Percentiles rank a stretch among this genome's conserved stretches.
These are phyloP conservation scores for Rhodotorula paludigena DNA, from an alignment of 768 basidiomycete species.

Conservation along the genomic window DNA sequence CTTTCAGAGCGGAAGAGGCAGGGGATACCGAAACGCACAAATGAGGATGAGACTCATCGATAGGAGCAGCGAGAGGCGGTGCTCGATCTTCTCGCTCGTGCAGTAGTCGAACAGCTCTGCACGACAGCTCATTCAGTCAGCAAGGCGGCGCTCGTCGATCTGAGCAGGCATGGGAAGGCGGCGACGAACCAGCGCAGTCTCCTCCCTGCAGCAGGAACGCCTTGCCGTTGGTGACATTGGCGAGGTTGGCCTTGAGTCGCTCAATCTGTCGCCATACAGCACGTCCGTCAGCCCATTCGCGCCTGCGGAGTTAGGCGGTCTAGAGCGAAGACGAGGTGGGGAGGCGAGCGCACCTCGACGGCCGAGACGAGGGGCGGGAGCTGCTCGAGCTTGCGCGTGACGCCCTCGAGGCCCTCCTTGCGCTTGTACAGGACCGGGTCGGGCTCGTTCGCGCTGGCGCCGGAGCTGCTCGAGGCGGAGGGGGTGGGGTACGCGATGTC, in stretches of 20 bases:
- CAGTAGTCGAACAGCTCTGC: slow-evolving; percentile 39
- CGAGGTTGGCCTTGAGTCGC: slow-evolving; percentile 40
- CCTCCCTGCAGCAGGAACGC: slow-evolving; percentile 95
- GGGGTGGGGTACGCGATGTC: slow-evolving; percentile 48
- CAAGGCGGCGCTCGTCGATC: too few species aligned
- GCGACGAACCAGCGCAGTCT: slow-evolving; percentile 65
- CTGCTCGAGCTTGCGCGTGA: slow-evolving; percentile 54
- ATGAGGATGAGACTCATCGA: slow-evolving; percentile 92
- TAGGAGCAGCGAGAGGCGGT: slow-evolving; percentile 82
- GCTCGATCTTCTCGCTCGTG: slow-evolving; percentile 63
- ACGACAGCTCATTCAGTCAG: too few species aligned
- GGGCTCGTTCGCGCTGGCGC: slow-evolving; percentile 50
- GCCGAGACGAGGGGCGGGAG: slow-evolving; percentile 90
- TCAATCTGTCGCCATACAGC: slow-evolving; percentile 38
- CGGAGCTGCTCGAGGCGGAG: neutral
- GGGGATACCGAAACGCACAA: slow-evolving; percentile 11
- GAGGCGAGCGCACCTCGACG: slow-evolving; percentile 64
- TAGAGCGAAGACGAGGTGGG: neutral
- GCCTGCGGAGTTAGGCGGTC: neutral
- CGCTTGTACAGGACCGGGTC: slow-evolving; percentile 15
- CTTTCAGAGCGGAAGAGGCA: neutral
- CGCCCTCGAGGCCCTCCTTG: slow-evolving; percentile 26
- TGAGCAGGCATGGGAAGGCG: slow-evolving; percentile 61
- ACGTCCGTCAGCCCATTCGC: neutral
- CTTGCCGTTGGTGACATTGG: slow-evolving; percentile 71